Evolutionary conservation across 306 rosid genomes (phyloP).

Genomic region (Herpetospermum pedunculosum): DNA sequence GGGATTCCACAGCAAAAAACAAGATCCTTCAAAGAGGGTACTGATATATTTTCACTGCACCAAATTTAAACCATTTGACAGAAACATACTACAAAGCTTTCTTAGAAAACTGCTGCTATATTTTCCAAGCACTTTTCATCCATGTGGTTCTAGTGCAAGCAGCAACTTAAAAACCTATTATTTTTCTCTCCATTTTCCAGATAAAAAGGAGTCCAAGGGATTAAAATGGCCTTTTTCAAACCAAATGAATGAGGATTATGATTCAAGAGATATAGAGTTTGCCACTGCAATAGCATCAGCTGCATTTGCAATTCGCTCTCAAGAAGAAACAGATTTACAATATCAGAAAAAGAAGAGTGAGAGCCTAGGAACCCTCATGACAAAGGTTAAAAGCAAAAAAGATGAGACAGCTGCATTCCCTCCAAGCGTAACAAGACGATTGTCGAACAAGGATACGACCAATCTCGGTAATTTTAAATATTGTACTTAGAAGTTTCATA

Average conservation of each 20-base stretch:
- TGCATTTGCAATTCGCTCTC: conserved; percentile 44
- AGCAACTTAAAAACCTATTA: background rate
- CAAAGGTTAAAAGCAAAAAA: conserved; percentile 20
- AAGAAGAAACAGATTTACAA: conserved; percentile 29
- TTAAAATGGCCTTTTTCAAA: conserved; percentile 7
- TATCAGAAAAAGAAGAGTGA: conserved; percentile 23
- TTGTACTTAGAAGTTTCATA: background rate
- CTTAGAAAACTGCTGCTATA: background rate
- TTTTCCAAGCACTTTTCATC: background rate
- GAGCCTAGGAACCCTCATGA: conserved; percentile 17
- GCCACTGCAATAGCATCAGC: conserved; percentile 52
- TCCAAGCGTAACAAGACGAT: conserved; percentile 13
- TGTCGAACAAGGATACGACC: conserved; percentile 22
- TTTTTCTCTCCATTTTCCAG: background rate
- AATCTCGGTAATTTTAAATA: conserved; percentile 14
- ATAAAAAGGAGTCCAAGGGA: conserved; percentile 12
- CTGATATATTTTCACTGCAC: background rate
- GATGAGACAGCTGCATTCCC: conserved; percentile 18
- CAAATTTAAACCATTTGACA: background rate
- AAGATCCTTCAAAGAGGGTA: conserved; percentile 18
- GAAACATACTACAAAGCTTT: background rate
- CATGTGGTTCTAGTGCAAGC: background rate
- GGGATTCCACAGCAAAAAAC: conserved; percentile 7
- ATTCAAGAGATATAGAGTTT: conserved; percentile 26
- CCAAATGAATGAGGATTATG: conserved; percentile 19